Base-by-base conservation (phyloP, 2,329 filamentous ascomycete genomes). In the Didymella sp. region DNA sequence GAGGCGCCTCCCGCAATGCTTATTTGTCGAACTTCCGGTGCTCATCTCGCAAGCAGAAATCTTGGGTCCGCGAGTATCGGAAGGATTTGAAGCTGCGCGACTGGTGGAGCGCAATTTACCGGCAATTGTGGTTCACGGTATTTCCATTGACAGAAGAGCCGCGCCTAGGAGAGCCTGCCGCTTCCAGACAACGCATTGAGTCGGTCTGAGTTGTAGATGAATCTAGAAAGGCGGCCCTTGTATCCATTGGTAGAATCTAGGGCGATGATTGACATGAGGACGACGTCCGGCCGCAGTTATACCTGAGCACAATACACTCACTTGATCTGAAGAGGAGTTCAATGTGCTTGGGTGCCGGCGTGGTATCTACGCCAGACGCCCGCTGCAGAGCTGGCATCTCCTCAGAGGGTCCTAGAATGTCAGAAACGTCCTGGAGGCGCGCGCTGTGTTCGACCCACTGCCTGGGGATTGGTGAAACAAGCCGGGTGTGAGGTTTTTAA, bases 401-500 rank as follows among this genome's bases (percentile, higher is more conserved):
- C 11, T 19, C 6, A 27, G 45, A 38, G 19, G 25, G 6, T 15
- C 9, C 40, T 33, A 24, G n/a, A 25, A n/a, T 51, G 42, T 30
- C 37, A 42, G 8, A 30, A 46, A 30, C 24, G 13, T 47, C 27
- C 47, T 42, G 33, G 53, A 42, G 41, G 47, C 46, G 46, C 42
- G 47, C 42, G 33, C 35, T 31, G 41, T 41, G 35, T 13, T 40
- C 22, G 51, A 47, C 53, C 53, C 53, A 51, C 53, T 35, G 7
- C 28, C 35, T 41, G 25, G 40, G 40, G n/a, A 6, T 6, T 42
- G 25, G 44, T 58, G 56, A 58, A 58, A 58, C 56, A 42, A 42
- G 33, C 25, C 44, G 27, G 30, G 47, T 50, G 9, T 25, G 50
- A 49, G 22, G 21, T 31, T n/a, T 33, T 28, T 35, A 55, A 55